These are phyloP conservation scores for Ulvella scutata DNA, from an alignment of 139 green algal genomes.

Conservation along the genomic window DNA sequence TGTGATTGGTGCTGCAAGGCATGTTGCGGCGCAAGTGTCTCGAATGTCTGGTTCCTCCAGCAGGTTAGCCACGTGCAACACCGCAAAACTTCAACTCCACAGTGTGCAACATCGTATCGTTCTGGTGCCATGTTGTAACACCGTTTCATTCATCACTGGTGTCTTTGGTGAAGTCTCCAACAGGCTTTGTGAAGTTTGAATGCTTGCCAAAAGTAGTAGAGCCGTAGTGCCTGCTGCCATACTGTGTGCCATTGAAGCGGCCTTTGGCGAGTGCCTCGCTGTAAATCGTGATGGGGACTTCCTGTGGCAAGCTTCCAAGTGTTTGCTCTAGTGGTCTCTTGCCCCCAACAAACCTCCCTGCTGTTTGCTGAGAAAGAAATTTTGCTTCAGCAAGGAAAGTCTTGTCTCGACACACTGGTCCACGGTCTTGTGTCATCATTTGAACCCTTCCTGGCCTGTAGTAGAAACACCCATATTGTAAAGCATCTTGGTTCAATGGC, in stretches of 20 bases:
- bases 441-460: neutral
- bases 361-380: neutral
- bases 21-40: too few species aligned
- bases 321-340: neutral
- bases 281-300: neutral
- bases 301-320: neutral
- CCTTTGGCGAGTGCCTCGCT: neutral
- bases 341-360: neutral
- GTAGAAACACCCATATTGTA: too few species aligned
- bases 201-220: constrained; percentile 2
- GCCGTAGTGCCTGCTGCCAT: neutral
- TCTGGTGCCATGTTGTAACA: neutral
- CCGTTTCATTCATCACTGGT: constrained; percentile 1
- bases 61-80: too few species aligned
- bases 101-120: too few species aligned
- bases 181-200: neutral
- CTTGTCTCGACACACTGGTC: neutral
- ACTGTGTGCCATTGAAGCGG: neutral
- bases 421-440: neutral
- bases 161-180: neutral
- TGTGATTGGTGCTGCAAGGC: too few species aligned
- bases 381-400: neutral
- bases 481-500: too few species aligned
- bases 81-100: too few species aligned
- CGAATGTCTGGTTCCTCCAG: too few species aligned